Evolutionary conservation across 2,329 filamentous ascomycete species (phyloP).

Genomic region (Pseudocercospora macadamiae): DNA sequence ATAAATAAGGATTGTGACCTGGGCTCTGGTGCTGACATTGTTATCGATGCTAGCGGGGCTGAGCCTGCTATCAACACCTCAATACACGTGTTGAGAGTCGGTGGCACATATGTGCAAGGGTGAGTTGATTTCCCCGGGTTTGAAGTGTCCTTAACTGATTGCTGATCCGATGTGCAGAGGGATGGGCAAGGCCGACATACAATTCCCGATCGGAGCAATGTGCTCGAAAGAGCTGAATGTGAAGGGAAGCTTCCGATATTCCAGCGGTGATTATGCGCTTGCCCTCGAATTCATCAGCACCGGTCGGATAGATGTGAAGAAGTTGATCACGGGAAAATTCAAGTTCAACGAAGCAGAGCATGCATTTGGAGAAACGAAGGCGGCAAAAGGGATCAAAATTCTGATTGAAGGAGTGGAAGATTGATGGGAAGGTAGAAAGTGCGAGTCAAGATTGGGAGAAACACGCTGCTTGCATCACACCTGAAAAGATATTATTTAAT

Average conservation of each 20-base stretch:
- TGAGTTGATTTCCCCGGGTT: background rate
- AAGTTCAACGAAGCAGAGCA: constrained; percentile 80
- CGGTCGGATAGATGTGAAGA: constrained; percentile 74
- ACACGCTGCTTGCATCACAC: no score
- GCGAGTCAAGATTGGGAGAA: background rate
- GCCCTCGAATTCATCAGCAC: constrained; percentile 75
- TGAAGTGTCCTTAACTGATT: background rate
- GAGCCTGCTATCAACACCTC: constrained; percentile 54
- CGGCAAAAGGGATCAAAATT: constrained; percentile 74
- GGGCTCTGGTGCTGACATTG: constrained; percentile 52
- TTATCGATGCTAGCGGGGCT: constrained; percentile 53
- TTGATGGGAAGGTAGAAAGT: background rate
- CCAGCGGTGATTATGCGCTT: constrained; percentile 81
- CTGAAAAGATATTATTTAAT: no score
- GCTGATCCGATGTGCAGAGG: constrained; percentile 48
- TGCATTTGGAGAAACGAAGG: constrained; percentile 84
- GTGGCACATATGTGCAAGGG: constrained; percentile 68
- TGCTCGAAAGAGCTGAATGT: constrained; percentile 87
- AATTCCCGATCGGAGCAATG: constrained; percentile 87
- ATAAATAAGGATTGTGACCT: constrained; percentile 47
- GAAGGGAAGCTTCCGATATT: constrained; percentile 88
- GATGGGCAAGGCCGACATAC: constrained; percentile 87
- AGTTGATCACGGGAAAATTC: constrained; percentile 76
- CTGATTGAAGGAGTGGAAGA: constrained; percentile 48
- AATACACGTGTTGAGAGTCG: constrained; percentile 52